These are phyloP conservation scores for Polyporus tsugae DNA, from an alignment of 1,284 basidiomycete genomes.

Conservation along the genomic window DNA sequence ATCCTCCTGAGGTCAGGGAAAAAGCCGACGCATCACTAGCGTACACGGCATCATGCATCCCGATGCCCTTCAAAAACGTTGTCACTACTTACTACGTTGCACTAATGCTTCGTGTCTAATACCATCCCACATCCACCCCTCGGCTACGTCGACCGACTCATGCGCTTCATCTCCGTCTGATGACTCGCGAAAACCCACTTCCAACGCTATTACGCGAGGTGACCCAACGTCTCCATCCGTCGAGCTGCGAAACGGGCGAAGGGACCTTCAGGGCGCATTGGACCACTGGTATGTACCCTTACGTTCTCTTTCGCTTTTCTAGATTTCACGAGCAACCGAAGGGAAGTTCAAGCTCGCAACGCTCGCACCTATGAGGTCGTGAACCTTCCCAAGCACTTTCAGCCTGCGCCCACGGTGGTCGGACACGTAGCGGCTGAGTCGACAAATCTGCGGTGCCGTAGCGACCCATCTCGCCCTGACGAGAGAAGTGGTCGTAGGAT, in stretches of 20 bases:
- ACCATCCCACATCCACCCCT: neutral
- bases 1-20: constrained; percentile 43
- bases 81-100: neutral
- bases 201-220: neutral
- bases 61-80: neutral
- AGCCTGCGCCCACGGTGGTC: constrained; percentile 31
- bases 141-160: neutral
- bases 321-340: neutral
- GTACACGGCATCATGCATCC: neutral
- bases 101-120: constrained; percentile 3
- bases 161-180: neutral
- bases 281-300: neutral
- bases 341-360: constrained; percentile 4
- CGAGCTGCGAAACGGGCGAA: neutral
- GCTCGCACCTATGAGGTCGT: constrained; percentile 14
- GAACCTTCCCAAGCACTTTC: constrained; percentile 25
- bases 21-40: constrained; percentile 57
- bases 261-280: neutral
- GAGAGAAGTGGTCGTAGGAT: too few species aligned
- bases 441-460: too few species aligned
- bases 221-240: neutral
- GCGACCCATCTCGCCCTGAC: too few species aligned
- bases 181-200: too few species aligned
- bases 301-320: neutral
- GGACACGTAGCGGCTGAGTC: constrained; percentile 35